Evolutionary conservation across 176 grass and related monocot genomes (phyloP), one percentile per base, ranked within the genome.

Genomic region (Aegilops speltoides): DNA sequence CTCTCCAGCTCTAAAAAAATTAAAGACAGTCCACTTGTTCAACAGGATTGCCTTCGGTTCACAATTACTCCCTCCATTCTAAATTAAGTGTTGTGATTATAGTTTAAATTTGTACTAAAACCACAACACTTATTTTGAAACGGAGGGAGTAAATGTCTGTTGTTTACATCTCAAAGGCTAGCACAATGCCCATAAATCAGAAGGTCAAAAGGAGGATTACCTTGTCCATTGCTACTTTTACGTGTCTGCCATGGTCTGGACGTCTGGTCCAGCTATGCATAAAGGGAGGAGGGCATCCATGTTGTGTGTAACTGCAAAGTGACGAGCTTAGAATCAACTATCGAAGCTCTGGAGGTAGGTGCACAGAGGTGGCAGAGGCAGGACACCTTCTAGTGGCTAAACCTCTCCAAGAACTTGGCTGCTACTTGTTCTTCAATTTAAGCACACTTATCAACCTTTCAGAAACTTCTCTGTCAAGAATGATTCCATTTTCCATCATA

Each of bases 391-490:
- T 36, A 61, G 56, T 57, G 45, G 32, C 25, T 59, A 62, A 83
- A 79, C 67, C 14, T 67, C 26, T 76, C 26, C 57, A 71, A 41
- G 70, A 78, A 60, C n/a, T 41, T 73, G 66, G 22, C 80, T 32
- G 37, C 73, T 80, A 86, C 64, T 85, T 85, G 40, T 88, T 88
- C 72, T 89, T 87, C 20, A 10, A 90, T 88, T 95, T 95, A 36
- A 92, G 86, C 63, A 87, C 81, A 19, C 34, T 65, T 79, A 91
- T 88, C 77, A 95, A 64, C 82, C 90, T 90, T 68, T 90, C 93
- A 23, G 93, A 95, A 84, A 92, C 46, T 69, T 88, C 83, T 82
- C 43, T 89, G 24, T 95, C 90, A 2, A 95, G 93, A 87, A 88
- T 79, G 31, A 92, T 89, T 31, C 89, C 89, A 76, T 91, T 91